Conservation (phyloP, 495 filamentous ascomycete species). For the Neurospora sp. region DNA sequence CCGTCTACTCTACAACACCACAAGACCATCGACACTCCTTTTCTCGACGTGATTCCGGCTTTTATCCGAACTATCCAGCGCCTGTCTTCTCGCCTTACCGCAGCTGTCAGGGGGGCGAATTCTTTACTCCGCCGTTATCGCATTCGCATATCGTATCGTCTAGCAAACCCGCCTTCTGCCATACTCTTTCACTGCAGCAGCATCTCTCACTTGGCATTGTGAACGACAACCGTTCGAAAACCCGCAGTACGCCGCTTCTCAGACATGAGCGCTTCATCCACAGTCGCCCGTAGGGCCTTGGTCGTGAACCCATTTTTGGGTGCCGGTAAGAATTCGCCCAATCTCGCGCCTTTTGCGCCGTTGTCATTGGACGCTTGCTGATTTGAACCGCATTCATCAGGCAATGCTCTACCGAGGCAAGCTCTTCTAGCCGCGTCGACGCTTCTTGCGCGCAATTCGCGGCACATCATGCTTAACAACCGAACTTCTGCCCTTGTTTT, state of each 20-base stretch:
- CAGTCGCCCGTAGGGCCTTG: slow-evolving; percentile 47
- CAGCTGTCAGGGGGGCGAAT: background rate
- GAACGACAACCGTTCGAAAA: background rate
- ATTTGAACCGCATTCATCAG: slow-evolving; percentile 12
- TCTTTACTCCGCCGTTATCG: background rate
- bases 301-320: slow-evolving; percentile 43
- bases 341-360: slow-evolving; percentile 7
- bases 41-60: background rate
- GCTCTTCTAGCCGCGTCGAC: slow-evolving; percentile 34
- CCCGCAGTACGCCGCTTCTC: background rate
- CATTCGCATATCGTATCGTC: background rate
- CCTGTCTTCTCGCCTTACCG: background rate
- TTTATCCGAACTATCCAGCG: background rate
- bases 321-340: slow-evolving; percentile 21
- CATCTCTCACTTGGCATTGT: background rate
- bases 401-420: slow-evolving; percentile 25
- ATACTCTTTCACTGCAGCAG: background rate
- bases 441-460: slow-evolving; percentile 46
- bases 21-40: background rate
- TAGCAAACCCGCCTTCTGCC: background rate
- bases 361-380: slow-evolving; percentile 2
- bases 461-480: slow-evolving; percentile 48
- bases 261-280: slow-evolving; percentile 50
- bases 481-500: slow-evolving; percentile 57
- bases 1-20: background rate